Evolutionary conservation across 108 stramenopile genomes (phyloP).

Genomic region (Tribonema minus): DNA sequence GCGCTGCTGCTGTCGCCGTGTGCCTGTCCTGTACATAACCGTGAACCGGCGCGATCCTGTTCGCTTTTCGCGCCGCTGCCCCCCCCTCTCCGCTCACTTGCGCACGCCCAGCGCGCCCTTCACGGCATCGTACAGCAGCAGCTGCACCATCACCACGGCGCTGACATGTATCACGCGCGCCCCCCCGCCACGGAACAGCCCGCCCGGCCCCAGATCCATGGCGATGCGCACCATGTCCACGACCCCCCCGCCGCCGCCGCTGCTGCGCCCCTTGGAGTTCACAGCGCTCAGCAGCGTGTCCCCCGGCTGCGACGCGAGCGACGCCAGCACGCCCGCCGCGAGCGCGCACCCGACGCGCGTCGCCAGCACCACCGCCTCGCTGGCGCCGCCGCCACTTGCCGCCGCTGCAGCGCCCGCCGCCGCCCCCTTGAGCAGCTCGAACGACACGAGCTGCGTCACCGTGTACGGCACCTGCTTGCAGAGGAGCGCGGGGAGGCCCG

Average conservation of each 20-base stretch:
- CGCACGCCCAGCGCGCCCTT: conserved; percentile 78
- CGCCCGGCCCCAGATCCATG: conserved; percentile 5
- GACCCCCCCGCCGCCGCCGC: neutral
- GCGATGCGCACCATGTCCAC: conserved; percentile 5
- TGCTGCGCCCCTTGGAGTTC: conserved; percentile 32
- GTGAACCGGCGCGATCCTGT: too few relatives aligned
- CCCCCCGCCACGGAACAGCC: conserved; percentile 37
- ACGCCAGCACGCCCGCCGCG: conserved; percentile 66
- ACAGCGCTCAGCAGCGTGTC: conserved; percentile 87
- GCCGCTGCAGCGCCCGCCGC: neutral
- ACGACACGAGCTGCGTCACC: conserved; percentile 72
- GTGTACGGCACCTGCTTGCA: conserved; percentile 94
- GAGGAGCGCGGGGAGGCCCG: conserved; percentile 80
- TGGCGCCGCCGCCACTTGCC: neutral
- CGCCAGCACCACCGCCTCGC: neutral
- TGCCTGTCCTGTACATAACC: too few relatives aligned
- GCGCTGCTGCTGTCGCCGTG: too few relatives aligned
- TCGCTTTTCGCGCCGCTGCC: too few relatives aligned
- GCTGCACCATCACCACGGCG: conserved; percentile 80
- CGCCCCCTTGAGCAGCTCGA: neutral
- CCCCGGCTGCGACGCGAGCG: conserved; percentile 83
- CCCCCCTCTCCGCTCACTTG: neutral
- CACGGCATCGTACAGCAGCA: conserved; percentile 86
- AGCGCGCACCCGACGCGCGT: conserved; percentile 3
- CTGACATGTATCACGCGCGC: conserved; percentile 85